These are phyloP conservation scores for Diaporthe sp. DNA, from an alignment of 2,329 filamentous ascomycete species.

Conservation along the genomic window DNA sequence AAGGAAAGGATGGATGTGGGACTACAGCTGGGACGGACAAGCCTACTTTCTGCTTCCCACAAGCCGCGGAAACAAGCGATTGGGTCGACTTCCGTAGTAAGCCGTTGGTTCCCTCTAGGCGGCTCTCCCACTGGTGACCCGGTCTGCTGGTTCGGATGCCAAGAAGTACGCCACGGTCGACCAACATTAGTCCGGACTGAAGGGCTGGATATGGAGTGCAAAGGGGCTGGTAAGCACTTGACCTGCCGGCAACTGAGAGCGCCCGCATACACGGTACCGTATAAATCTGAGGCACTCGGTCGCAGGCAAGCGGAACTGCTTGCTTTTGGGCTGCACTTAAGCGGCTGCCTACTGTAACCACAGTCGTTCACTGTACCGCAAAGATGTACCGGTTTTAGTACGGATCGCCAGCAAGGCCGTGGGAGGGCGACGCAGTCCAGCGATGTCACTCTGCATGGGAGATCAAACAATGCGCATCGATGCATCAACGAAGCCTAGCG, in stretches of 20 bases:
- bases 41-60: conserved; percentile 21
- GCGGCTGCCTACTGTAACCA: conserved; percentile 32
- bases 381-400: neutral
- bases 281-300: neutral
- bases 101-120: conserved; percentile 32
- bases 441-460: conserved; percentile 35
- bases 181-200: conserved; percentile 6
- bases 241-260: conserved; percentile 26
- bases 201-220: conserved; percentile 17
- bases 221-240: conserved; percentile 18
- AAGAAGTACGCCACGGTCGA: conserved; percentile 7
- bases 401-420: conserved; percentile 13
- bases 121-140: conserved; percentile 37
- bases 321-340: conserved; percentile 14
- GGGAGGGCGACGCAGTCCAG: conserved; percentile 7
- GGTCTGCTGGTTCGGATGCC: conserved; percentile 39
- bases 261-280: conserved; percentile 15
- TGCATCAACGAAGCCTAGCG: conserved; percentile 28
- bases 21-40: conserved; percentile 34
- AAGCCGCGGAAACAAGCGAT: conserved; percentile 31
- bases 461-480: conserved; percentile 33
- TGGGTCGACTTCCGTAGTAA: conserved; percentile 18
- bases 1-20: conserved; percentile 11
- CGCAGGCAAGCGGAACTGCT: conserved; percentile 18
- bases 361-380: neutral